Conservation (phyloP, 306 rosid species). For the Mimosa bimucronata region DNA sequence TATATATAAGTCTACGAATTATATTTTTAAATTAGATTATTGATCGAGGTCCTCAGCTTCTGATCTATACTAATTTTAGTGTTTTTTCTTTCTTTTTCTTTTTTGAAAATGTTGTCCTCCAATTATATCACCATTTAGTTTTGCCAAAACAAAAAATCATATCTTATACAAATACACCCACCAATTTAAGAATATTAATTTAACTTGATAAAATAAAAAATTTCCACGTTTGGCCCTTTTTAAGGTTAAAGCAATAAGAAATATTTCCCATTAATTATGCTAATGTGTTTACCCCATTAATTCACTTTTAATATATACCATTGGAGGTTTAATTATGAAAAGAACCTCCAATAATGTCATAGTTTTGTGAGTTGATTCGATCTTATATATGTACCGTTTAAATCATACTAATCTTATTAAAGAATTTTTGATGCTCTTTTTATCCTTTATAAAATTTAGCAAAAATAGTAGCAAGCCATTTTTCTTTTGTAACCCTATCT, state of each 20-base stretch:
- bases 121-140: not conserved
- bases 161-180: too few relatives aligned
- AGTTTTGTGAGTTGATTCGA: not conserved
- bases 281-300: not conserved
- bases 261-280: too few relatives aligned
- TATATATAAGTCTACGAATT: too few relatives aligned
- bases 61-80: too few relatives aligned
- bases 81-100: too few relatives aligned
- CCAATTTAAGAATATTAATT: too few relatives aligned
- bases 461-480: not conserved
- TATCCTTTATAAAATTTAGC: not conserved
- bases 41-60: too few relatives aligned
- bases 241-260: too few relatives aligned
- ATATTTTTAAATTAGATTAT: too few relatives aligned
- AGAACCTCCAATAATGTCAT: not conserved
- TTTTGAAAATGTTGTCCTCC: not conserved
- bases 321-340: not conserved
- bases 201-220: too few relatives aligned
- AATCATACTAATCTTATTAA: not conserved
- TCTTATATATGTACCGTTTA: not conserved
- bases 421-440: not conserved
- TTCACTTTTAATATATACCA: not conserved
- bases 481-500: not conserved
- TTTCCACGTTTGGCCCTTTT: too few relatives aligned
- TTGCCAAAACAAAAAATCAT: not conserved